Conservation (phyloP, 164 flowering plant genomes). For the Aristolochia californica region DNA sequence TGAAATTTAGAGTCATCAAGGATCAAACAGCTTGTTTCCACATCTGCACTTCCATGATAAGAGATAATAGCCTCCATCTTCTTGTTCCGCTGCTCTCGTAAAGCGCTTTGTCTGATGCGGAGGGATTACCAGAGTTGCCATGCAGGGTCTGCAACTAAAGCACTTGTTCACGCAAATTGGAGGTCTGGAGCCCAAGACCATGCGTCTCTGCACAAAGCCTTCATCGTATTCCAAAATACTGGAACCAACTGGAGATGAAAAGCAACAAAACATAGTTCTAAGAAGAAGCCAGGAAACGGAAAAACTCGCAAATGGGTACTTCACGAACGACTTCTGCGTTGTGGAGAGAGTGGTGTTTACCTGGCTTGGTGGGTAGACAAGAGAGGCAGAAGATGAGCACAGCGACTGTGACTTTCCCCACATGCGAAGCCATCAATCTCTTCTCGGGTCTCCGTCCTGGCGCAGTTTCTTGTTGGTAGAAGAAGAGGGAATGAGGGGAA, state of each 20-base stretch:
- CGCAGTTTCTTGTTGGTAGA: too few relatives aligned
- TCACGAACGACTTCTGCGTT: too few relatives aligned
- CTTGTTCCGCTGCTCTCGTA: constrained; percentile 10
- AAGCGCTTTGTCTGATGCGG: constrained; percentile 21
- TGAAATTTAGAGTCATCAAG: constrained; percentile 4
- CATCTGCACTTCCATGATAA: constrained; percentile 80
- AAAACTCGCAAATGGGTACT: too few relatives aligned
- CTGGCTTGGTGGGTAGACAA: too few relatives aligned
- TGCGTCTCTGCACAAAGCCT: constrained; percentile 20
- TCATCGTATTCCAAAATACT: constrained; percentile 3
- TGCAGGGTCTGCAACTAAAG: constrained; percentile 65
- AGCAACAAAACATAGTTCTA: not conserved
- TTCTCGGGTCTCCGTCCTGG: too few relatives aligned
- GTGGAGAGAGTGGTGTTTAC: too few relatives aligned
- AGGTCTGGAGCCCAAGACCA: constrained; percentile 75
- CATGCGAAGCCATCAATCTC: too few relatives aligned
- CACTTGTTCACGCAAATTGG: constrained; percentile 58
- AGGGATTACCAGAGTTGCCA: constrained; percentile 50
- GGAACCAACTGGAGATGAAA: constrained; percentile 9
- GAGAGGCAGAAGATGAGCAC: too few relatives aligned
- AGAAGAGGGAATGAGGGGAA: too few relatives aligned
- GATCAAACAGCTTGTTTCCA: constrained; percentile 27
- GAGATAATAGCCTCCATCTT: constrained; percentile 57
- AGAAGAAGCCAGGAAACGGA: too few relatives aligned
- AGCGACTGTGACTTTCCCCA: too few relatives aligned